These are phyloP conservation scores for Fusarium mexicanum DNA, from an alignment of 2,329 filamentous ascomycete genomes.

Conservation along the genomic window DNA sequence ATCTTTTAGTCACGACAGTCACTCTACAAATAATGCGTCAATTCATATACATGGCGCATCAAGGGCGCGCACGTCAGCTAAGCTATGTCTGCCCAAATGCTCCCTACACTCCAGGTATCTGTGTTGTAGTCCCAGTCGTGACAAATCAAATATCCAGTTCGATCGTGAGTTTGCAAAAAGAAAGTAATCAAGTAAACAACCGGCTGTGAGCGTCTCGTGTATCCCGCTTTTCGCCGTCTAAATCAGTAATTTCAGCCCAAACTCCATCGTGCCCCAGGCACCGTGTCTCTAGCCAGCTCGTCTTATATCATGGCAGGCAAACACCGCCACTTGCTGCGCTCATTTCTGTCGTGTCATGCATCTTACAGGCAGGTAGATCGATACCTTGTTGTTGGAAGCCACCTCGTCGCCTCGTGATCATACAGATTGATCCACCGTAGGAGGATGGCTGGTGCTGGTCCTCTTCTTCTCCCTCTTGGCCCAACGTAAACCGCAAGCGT, in stretches of 20 bases:
- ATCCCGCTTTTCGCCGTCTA: constrained; percentile 35
- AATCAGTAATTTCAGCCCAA: constrained; percentile 24
- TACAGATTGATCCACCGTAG: constrained; percentile 39
- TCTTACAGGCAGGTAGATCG: constrained; percentile 2
- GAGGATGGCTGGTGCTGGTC: constrained; percentile 37
- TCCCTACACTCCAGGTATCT: constrained; percentile 38
- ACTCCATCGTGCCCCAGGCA: constrained; percentile 29
- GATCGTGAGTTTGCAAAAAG: neutral
- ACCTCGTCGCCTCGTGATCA: neutral
- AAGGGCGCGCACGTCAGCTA: constrained; percentile 10
- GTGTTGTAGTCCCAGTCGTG: constrained; percentile 23
- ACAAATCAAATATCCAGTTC: constrained; percentile 13
- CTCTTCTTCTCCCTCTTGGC: constrained; percentile 85
- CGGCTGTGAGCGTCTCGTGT: constrained; percentile 39
- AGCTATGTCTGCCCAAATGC: constrained; percentile 18
- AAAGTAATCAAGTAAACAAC: constrained; percentile 6
- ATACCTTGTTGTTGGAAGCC: neutral
- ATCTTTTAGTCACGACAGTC: neutral
- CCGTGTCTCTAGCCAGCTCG: constrained; percentile 7
- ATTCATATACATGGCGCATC: constrained; percentile 32
- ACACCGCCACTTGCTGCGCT: neutral
- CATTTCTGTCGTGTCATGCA: neutral
- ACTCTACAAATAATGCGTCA: constrained; percentile 14
- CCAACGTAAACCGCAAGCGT: constrained; percentile 86
- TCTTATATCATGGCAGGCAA: neutral